These are phyloP conservation scores for Cystobasidium sp. DNA, from an alignment of 1,284 basidiomycete genomes.

Conservation along the genomic window DNA sequence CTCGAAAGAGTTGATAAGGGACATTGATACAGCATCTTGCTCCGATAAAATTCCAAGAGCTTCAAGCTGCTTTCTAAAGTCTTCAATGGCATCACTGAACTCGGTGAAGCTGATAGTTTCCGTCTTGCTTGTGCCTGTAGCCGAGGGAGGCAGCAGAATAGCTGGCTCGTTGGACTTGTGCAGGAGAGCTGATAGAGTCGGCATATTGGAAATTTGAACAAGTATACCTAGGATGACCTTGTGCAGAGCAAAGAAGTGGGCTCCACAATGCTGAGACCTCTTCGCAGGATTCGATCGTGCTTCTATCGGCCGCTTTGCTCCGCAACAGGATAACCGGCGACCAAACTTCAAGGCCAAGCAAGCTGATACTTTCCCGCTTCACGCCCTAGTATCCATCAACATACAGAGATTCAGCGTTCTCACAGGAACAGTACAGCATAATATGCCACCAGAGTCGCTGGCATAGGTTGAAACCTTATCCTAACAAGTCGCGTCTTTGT, in stretches of 20 bases:
- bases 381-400: too few relatives aligned
- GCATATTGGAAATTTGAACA: slow-evolving; percentile 4
- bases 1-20: slow-evolving; percentile 57
- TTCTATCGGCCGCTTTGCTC: too few relatives aligned
- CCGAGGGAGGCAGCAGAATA: slow-evolving; percentile 39
- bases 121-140: slow-evolving; percentile 17
- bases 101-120: slow-evolving; percentile 45
- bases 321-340: too few relatives aligned
- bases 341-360: too few relatives aligned
- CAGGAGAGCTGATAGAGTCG: slow-evolving; percentile 33
- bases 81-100: slow-evolving; percentile 56
- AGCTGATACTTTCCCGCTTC: too few relatives aligned
- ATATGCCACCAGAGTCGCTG: too few relatives aligned
- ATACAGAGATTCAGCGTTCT: too few relatives aligned
- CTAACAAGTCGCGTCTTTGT: too few relatives aligned
- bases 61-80: slow-evolving; percentile 62
- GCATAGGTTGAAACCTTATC: too few relatives aligned
- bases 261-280: too few relatives aligned
- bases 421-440: too few relatives aligned
- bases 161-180: slow-evolving; percentile 34
- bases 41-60: slow-evolving; percentile 40
- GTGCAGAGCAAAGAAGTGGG: neutral
- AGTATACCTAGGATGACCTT: neutral
- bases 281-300: too few relatives aligned
- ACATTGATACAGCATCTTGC: slow-evolving; percentile 55